phyloP scores from a whole-genome alignment of 352 stramenopile species.

The Pythium monospermum region DNA sequence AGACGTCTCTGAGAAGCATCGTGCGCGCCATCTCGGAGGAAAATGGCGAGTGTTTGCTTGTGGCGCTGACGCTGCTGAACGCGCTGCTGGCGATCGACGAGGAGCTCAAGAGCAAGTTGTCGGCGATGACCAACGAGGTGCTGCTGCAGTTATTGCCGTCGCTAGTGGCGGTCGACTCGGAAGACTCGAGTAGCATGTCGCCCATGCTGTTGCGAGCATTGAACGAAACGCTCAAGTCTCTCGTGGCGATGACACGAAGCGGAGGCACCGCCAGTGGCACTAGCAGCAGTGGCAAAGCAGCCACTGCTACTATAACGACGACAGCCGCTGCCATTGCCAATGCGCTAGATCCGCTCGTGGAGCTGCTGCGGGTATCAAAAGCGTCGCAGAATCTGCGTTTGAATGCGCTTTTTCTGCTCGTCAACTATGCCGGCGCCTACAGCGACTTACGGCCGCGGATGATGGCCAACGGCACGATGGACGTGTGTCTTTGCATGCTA shows the following conservation, averaged over 20 bases:
- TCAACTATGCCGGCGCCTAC: slow-evolving; percentile 53
- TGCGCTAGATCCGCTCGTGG: slow-evolving; percentile 43
- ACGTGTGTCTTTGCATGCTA: slow-evolving; percentile 30
- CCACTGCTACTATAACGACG: no score
- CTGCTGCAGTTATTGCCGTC: slow-evolving; percentile 45
- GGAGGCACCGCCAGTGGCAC: neutral
- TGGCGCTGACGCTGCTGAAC: slow-evolving; percentile 44
- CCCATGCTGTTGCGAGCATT: slow-evolving; percentile 20
- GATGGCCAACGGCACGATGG: slow-evolving; percentile 35
- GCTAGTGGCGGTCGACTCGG: slow-evolving; percentile 7
- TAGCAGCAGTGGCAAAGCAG: neutral
- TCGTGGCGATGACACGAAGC: slow-evolving; percentile 41
- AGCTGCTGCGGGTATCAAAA: slow-evolving; percentile 25
- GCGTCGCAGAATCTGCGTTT: slow-evolving; percentile 34
- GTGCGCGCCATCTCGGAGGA: slow-evolving; percentile 52
- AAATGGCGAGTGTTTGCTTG: slow-evolving; percentile 26
- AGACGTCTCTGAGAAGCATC: slow-evolving; percentile 36
- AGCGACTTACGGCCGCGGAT: slow-evolving; percentile 37
- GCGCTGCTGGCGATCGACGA: slow-evolving; percentile 44
- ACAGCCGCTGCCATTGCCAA: slow-evolving; percentile 33
- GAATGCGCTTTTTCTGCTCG: slow-evolving; percentile 57
- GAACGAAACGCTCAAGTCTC: slow-evolving; percentile 39
- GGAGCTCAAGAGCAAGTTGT: slow-evolving; percentile 41
- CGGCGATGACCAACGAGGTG: slow-evolving; percentile 56
- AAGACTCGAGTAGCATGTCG: neutral